Conservation (phyloP, 139 green algal species). For the Choricystis sp. region DNA sequence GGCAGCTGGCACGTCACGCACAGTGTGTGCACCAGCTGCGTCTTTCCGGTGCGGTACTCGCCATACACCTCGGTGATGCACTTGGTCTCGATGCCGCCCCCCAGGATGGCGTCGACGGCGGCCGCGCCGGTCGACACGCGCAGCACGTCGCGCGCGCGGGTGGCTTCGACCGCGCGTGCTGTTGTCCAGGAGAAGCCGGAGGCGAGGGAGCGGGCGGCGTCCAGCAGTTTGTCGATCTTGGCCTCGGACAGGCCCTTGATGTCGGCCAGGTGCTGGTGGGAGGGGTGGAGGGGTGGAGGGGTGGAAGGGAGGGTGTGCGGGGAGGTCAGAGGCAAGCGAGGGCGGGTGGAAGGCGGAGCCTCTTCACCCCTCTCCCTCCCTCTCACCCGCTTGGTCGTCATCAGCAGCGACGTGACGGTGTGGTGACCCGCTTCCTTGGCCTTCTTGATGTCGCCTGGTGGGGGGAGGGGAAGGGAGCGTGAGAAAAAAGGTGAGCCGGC, state of each 20-base stretch:
- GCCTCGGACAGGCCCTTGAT: slow-evolving; percentile 85
- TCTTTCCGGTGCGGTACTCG: slow-evolving; percentile 70
- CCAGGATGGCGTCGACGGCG: slow-evolving; percentile 62
- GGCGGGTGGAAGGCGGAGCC: too few species aligned
- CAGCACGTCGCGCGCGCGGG: slow-evolving; percentile 29
- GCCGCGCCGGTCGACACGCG: slow-evolving; percentile 47
- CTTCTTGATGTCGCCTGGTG: slow-evolving; percentile 74
- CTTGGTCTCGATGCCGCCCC: slow-evolving; percentile 65
- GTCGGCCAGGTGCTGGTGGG: slow-evolving; percentile 44
- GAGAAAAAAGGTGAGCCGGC: not conserved
- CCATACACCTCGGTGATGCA: slow-evolving; percentile 75
- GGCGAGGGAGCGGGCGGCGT: slow-evolving; percentile 12
- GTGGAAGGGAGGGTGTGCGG: not conserved
- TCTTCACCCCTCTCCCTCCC: too few species aligned
- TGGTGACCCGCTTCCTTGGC: slow-evolving; percentile 64
- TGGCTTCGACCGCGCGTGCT: slow-evolving; percentile 14
- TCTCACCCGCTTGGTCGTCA: slow-evolving; percentile 61
- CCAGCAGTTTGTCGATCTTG: slow-evolving; percentile 88
- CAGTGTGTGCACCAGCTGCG: slow-evolving; percentile 69
- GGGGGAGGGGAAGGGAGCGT: not conserved
- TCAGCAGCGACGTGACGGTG: slow-evolving; percentile 60
- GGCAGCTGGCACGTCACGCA: slow-evolving; percentile 58
- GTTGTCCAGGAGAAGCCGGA: slow-evolving; percentile 13
- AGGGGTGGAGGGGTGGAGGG: not conserved
- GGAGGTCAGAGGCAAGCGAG: not conserved